Evolutionary conservation across 805 yeast species (phyloP).

Genomic region (Kodamaea sagamina): DNA sequence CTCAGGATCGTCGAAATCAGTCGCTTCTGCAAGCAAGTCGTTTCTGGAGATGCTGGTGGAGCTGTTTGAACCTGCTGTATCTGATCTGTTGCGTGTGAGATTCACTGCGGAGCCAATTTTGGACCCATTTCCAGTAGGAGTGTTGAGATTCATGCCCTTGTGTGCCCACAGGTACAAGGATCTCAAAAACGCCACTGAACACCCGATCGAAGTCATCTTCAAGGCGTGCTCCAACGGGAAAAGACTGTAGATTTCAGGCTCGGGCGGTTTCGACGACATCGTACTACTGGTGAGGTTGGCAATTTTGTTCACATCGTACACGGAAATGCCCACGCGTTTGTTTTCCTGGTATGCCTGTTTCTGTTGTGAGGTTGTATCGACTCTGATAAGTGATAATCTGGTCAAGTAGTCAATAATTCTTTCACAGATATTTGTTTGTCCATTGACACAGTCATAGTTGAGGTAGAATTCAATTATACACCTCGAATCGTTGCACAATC

Average conservation of each 20-base stretch:
- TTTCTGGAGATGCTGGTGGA: constrained; percentile 30
- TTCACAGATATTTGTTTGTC: constrained; percentile 84
- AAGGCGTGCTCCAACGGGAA: constrained; percentile 83
- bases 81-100: constrained; percentile 27
- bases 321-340: constrained; percentile 57
- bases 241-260: constrained; percentile 51
- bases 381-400: constrained; percentile 66
- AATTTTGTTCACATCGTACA: constrained; percentile 70
- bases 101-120: constrained; percentile 6
- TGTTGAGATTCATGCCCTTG: constrained; percentile 37
- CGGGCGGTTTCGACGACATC: constrained; percentile 55
- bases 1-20: constrained; percentile 61
- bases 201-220: constrained; percentile 76
- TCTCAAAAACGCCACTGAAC: constrained; percentile 78
- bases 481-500: constrained; percentile 85
- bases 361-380: constrained; percentile 71
- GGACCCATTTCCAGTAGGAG: constrained; percentile 5
- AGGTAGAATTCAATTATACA: constrained; percentile 89
- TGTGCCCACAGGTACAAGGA: constrained; percentile 89
- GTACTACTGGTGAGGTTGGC: constrained; percentile 76
- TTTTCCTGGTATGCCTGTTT: constrained; percentile 48
- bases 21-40: constrained; percentile 25
- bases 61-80: constrained; percentile 31
- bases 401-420: constrained; percentile 76
- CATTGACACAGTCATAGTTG: constrained; percentile 90